Percentiles rank a stretch among this genome's conserved stretches.
These are phyloP conservation scores for Tolypocladium tundrense DNA, from an alignment of 2,329 filamentous ascomycete species.

Conservation along the genomic window DNA sequence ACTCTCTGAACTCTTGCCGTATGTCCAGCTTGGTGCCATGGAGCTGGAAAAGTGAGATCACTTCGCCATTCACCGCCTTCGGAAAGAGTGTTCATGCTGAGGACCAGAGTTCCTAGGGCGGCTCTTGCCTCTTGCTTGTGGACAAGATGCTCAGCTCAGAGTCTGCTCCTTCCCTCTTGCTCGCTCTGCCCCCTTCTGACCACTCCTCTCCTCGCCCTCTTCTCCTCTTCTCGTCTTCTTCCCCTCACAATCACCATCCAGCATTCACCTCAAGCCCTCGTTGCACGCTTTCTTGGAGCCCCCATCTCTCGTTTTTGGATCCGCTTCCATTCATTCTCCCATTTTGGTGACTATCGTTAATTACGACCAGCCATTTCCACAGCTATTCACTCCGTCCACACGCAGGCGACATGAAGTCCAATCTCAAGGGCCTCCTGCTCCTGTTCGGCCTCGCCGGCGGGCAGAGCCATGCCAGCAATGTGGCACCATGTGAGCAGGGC, in stretches of 20 bases:
- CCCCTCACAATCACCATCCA: slow-evolving; percentile 8
- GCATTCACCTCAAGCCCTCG: slow-evolving; percentile 11
- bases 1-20: too few relatives aligned
- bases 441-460: slow-evolving; percentile 6
- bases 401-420: slow-evolving; percentile 12
- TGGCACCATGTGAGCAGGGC: slow-evolving; percentile 1
- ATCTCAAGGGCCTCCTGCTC: slow-evolving; percentile 4
- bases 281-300: slow-evolving; percentile 11
- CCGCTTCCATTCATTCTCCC: slow-evolving; percentile 9
- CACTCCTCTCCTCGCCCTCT: neutral
- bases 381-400: slow-evolving; percentile 6
- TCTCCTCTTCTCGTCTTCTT: slow-evolving; percentile 5
- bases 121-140: neutral
- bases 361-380: slow-evolving; percentile 14
- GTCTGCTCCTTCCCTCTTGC: slow-evolving; percentile 2
- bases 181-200: neutral
- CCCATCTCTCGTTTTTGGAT: slow-evolving; percentile 21
- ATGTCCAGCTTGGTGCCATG: too few relatives aligned
- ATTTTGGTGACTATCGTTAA: slow-evolving; percentile 23
- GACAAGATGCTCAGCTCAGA: neutral
- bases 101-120: neutral
- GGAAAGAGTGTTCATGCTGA: neutral
- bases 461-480: neutral
- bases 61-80: too few relatives aligned
- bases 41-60: too few relatives aligned